A percentile compares a stretch with the other conserved stretches of the same genome.
These are phyloP conservation scores for Pseudoneurospora amorphoporcata DNA, from an alignment of 495 filamentous ascomycete species.

Conservation along the genomic window DNA sequence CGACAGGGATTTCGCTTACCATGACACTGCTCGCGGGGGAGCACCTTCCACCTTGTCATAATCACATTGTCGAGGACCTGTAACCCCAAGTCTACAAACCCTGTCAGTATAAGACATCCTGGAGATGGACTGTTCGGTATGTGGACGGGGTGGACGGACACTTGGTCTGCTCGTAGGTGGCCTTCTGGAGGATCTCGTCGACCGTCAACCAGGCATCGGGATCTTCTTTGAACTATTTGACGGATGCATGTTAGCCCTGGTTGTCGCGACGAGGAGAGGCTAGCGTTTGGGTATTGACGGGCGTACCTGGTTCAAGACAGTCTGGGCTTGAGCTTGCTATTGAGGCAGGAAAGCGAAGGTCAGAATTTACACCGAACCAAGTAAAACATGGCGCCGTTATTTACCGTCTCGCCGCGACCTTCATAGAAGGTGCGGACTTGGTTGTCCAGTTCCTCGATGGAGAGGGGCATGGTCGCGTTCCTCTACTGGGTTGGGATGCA, in stretches of 20 bases:
- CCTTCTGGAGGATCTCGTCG: conserved; percentile 85
- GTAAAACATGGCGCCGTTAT: conserved; percentile 15
- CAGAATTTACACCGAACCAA: conserved; percentile 11
- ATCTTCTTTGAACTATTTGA: conserved; percentile 86
- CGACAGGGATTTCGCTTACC: conserved; percentile 34
- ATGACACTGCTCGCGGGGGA: conserved; percentile 91
- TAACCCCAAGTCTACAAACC: conserved; percentile 65
- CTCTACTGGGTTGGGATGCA: neutral
- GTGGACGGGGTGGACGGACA: conserved; percentile 46
- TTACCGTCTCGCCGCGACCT: conserved; percentile 81
- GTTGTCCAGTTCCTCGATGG: conserved; percentile 86
- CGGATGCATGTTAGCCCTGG: conserved; percentile 7
- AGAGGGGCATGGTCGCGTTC: conserved; percentile 40
- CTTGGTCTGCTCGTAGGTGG: conserved; percentile 91
- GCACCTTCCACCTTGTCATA: conserved; percentile 96
- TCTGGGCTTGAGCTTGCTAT: conserved; percentile 95
- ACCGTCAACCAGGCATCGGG: conserved; percentile 96
- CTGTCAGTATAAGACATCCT: conserved; percentile 32
- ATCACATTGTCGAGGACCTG: conserved; percentile 98
- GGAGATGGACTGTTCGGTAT: neutral
- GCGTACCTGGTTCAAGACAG: conserved; percentile 84
- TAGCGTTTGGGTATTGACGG: neutral
- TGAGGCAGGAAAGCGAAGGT: conserved; percentile 14
- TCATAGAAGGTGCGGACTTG: conserved; percentile 96
- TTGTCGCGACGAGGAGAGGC: conserved; percentile 12